Percentiles rank a stretch among this genome's conserved stretches.
Evolutionary conservation across 2,329 filamentous ascomycete species (phyloP).

Genomic region (Sporothrix inflata): DNA sequence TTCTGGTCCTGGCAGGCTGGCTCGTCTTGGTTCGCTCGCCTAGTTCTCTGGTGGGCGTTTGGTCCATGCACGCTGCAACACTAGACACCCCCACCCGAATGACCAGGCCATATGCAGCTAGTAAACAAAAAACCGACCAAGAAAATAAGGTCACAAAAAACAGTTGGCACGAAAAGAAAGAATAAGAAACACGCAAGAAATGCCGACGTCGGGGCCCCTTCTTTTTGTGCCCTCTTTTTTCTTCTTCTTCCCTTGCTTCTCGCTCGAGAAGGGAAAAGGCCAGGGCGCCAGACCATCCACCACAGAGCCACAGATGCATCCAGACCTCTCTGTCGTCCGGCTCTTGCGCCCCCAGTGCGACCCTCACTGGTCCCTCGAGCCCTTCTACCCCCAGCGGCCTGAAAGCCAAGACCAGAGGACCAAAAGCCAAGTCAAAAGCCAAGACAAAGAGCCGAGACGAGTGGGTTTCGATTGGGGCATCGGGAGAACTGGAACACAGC

Average conservation of each 20-base stretch:
- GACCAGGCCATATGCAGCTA: conserved; percentile 4
- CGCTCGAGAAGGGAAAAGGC: not conserved
- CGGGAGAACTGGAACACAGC: not conserved
- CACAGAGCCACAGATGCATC: not conserved
- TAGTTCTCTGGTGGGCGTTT: not conserved
- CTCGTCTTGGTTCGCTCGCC: not conserved
- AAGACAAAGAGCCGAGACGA: conserved; percentile 8
- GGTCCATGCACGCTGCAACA: not conserved
- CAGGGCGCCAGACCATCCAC: not conserved
- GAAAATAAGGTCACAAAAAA: not conserved
- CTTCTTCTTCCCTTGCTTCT: not conserved
- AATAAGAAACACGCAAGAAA: not conserved
- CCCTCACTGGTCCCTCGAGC: too few species aligned
- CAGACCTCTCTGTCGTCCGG: not conserved
- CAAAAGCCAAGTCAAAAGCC: too few species aligned
- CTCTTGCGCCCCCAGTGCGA: too few species aligned
- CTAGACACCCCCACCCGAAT: not conserved
- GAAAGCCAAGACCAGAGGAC: not conserved
- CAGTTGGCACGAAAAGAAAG: not conserved
- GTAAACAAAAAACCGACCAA: not conserved
- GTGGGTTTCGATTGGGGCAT: not conserved
- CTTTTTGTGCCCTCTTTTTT: not conserved
- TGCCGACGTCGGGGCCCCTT: conserved; percentile 28
- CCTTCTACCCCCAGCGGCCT: not conserved
- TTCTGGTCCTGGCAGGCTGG: not conserved